Base-by-base conservation (phyloP, 2,329 filamentous ascomycete species). In the Claviceps cyperi region DNA sequence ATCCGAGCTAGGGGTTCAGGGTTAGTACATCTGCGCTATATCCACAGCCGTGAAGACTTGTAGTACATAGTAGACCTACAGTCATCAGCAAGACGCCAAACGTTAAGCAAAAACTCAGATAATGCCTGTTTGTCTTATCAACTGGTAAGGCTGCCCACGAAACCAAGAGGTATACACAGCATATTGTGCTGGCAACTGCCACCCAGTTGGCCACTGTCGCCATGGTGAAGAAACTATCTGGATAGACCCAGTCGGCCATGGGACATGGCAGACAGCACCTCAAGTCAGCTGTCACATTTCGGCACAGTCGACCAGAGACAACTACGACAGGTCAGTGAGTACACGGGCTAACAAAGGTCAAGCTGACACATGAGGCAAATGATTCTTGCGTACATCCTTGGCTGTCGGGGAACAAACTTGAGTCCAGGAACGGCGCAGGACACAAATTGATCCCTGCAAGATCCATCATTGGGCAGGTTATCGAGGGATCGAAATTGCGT, bases 181-280 rank as follows among this genome's bases (percentile, higher is more conserved):
- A 80, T 46, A 83, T 67, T 41, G 89, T 75, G 50, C 87, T 81
- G 9, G 75, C 78, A 15, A 94, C 80, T 55, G 86, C 88, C 51
- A 96, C 72, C 81, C 86, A 94, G 65, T 88, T 86, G n/a, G 87
- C 81, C 14, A 78, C 77, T 46, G 71, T 66, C 21, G 81, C 82
- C 58, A 87, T 62, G 1, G 70, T 70, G 17, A 68, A 54, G 63
- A 84, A 84, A 59, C 69, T 75, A 55, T 80, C 74, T 13, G 78
- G 73, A 55, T 83, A 81, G 22, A 77, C 68, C 83, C 84, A 97
- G 51, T 91, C 79, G 11, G 85, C 84, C 60, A 86, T 74, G 35
- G 92, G 92, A 65, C 92, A 98, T 53, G 92, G 92, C 51, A 98
- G 67, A 65, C 92, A 98, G 65, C 92, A 98, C 37, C 71, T 72